Percentiles rank a stretch among this genome's conserved stretches.
Conservation (phyloP, 2,329 filamentous ascomycete species). For the Rosellinia necatrix region DNA sequence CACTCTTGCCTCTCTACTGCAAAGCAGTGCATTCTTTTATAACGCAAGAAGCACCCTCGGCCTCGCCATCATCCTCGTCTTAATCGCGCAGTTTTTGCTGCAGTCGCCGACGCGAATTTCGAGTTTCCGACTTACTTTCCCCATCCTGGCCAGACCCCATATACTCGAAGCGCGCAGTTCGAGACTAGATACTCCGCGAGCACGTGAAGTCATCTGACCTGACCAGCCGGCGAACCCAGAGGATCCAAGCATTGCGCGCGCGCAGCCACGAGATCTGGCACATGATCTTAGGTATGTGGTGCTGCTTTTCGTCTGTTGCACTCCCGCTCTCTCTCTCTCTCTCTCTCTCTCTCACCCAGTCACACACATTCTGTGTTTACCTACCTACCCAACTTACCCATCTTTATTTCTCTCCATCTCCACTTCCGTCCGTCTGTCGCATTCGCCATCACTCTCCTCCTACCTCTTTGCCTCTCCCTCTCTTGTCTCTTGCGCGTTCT, state of each 20-base stretch:
- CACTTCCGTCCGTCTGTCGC: neutral
- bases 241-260: constrained; percentile 36
- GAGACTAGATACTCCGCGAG: constrained; percentile 37
- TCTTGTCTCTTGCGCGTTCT: neutral
- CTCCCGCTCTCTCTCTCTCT: neutral
- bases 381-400: neutral
- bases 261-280: constrained; percentile 39
- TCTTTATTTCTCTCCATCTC: neutral
- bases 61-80: constrained; percentile 13
- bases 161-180: constrained; percentile 36
- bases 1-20: constrained; percentile 34
- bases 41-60: constrained; percentile 27
- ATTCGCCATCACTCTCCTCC: neutral
- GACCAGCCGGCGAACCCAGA: constrained; percentile 34
- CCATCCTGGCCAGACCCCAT: constrained; percentile 34
- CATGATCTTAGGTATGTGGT: constrained; percentile 38
- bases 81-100: constrained; percentile 27
- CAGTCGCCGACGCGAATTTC: constrained; percentile 29
- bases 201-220: constrained; percentile 44
- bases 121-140: constrained; percentile 28
- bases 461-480: neutral
- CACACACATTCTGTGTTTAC: neutral
- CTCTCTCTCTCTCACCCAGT: neutral
- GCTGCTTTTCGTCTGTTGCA: neutral
- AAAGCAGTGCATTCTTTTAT: constrained; percentile 28